Evolutionary conservation across 371 early-diverging fungal genomes (phyloP), one percentile per base, ranked within the genome.

Genomic region (Mucor circinelloides): DNA sequence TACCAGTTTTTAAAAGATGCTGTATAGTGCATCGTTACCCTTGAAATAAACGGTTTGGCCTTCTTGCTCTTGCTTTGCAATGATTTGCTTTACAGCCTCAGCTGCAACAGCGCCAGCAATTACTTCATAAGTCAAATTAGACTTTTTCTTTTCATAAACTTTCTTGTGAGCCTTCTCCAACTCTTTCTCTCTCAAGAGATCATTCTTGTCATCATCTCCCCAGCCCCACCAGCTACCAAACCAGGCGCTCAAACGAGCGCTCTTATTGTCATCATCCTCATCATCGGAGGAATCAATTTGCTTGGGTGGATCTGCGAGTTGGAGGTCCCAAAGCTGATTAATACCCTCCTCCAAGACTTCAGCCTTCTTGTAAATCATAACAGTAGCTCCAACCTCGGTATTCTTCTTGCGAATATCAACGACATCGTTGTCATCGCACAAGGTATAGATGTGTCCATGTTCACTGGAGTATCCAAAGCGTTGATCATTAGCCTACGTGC

Each of bases 21-120:
- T 36, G 36, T 36, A 13, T 12, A 36, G 36, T 13, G 8, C 12
- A 13, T n/a, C n/a, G n/a, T 36, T 36, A 36, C 36, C 50, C 21
- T 73, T 70, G 64, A 83, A 82, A 34, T 67, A 70, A 52, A 74
- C 80, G 9, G 68, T 72, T 58, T 81, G 59, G 32, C 80, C 78
- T 6, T 74, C 61, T 34, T 67, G 73, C 61, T 79, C 77, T 60
- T 79, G 68, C 42, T 75, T 67, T 30, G 73, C 67, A 67, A 87
- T 86, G 67, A 77, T 78, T n/a, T 70, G 34, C 59, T 76, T 80
- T 48, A 85, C 80, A 27, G 89, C 89, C 31, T 84, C 83, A 40
- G 81, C 86, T n/a, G 84, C 87, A 48, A 83, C 89, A 30, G 89
- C 89, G 54, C 85, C 89, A 34, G 85, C 89, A 59, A 88, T 76